Conservation (phyloP, 495 filamentous ascomycete species). For the Lophium mytilinum region DNA sequence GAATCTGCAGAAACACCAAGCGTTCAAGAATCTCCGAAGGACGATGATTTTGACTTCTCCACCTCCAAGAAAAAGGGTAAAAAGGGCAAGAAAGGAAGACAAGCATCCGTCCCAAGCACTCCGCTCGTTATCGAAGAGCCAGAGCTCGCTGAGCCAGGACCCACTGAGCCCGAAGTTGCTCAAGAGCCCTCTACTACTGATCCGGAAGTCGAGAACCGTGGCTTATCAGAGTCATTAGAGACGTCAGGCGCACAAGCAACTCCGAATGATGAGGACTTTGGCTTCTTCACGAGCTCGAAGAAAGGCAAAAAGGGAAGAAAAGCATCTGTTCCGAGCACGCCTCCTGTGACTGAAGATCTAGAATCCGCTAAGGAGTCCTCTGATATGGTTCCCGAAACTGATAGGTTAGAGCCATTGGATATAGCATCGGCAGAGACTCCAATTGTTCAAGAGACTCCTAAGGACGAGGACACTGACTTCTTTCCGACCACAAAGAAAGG, state of each 20-base stretch:
- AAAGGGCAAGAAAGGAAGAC: slow-evolving; percentile 23
- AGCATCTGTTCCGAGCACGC: background rate
- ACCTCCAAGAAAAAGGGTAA: slow-evolving; percentile 1
- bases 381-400: background rate
- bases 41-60: background rate
- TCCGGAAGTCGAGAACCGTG: too few species aligned
- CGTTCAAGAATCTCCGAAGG: background rate
- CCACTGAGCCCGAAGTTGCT: background rate
- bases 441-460: background rate
- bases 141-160: background rate
- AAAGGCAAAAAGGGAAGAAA: slow-evolving; percentile 25
- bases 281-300: slow-evolving; percentile 11
- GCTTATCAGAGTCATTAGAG: background rate
- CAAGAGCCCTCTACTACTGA: background rate
- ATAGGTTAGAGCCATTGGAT: background rate
- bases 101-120: background rate
- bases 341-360: background rate
- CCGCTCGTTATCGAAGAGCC: background rate
- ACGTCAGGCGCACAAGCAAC: background rate
- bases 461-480: background rate
- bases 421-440: background rate
- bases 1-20: background rate
- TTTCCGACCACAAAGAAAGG: slow-evolving; percentile 18
- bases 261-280: background rate
- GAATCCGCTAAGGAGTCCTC: background rate